phyloP scores from a whole-genome alignment of 352 stramenopile genomes.

The Phytophthora colocasiae region DNA sequence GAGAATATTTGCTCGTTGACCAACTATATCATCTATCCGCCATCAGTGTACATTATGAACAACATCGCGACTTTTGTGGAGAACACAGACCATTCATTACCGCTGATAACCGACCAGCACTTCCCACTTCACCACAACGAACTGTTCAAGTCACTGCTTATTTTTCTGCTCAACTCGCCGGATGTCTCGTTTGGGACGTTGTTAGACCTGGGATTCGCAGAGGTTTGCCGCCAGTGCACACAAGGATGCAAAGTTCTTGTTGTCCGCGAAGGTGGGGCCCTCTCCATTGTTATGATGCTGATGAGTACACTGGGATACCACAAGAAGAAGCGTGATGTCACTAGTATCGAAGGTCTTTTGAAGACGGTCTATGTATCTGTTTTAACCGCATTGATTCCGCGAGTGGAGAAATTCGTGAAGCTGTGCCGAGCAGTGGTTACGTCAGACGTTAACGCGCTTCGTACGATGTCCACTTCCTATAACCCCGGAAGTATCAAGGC shows the following conservation, averaged over 20 bases:
- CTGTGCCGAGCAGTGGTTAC: slow-evolving; percentile 75
- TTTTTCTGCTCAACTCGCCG: slow-evolving; percentile 64
- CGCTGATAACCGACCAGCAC: slow-evolving; percentile 87
- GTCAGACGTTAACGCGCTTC: slow-evolving; percentile 51
- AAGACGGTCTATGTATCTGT: slow-evolving; percentile 56
- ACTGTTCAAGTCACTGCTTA: slow-evolving; percentile 79
- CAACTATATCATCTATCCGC: slow-evolving; percentile 90
- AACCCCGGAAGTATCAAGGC: slow-evolving; percentile 45
- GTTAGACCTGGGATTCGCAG: slow-evolving; percentile 80
- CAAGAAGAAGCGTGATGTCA: slow-evolving; percentile 84
- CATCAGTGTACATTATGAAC: slow-evolving; percentile 88
- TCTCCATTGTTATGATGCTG: slow-evolving; percentile 89
- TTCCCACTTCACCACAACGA: slow-evolving; percentile 83
- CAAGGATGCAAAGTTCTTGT: slow-evolving; percentile 62
- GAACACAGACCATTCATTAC: slow-evolving; percentile 82
- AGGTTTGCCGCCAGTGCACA: slow-evolving; percentile 76
- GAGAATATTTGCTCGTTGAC: slow-evolving; percentile 88
- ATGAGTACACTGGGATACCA: slow-evolving; percentile 88
- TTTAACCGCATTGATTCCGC: slow-evolving; percentile 59
- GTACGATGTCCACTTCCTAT: slow-evolving; percentile 53
- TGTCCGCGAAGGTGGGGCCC: slow-evolving; percentile 79
- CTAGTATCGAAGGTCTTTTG: slow-evolving; percentile 67
- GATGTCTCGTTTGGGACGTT: slow-evolving; percentile 82
- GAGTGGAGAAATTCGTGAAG: slow-evolving; percentile 84
- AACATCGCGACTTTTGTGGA: slow-evolving; percentile 86